phyloP scores from a whole-genome alignment of 345 rosid species.

The Populus davidiana region DNA sequence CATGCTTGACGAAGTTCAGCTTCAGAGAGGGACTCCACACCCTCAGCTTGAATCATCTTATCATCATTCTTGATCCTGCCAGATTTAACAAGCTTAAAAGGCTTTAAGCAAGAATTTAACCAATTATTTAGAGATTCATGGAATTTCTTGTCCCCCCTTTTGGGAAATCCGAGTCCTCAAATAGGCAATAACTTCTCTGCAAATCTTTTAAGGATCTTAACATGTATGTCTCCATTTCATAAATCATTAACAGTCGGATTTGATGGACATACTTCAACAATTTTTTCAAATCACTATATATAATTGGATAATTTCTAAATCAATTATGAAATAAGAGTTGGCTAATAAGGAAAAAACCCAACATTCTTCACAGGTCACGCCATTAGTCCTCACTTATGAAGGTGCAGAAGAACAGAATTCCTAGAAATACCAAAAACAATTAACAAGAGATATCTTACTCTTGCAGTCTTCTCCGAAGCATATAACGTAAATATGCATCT shows the following conservation, averaged over 20 bases:
- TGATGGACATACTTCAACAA: background rate
- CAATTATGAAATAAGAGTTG: background rate
- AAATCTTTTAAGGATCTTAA: background rate
- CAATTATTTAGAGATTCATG: background rate
- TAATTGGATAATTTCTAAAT: constrained; percentile 7
- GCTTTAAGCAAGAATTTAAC: background rate
- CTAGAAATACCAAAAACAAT: constrained; percentile 1
- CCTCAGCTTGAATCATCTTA: constrained; percentile 89
- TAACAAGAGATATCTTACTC: constrained; percentile 51
- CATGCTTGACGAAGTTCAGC: constrained; percentile 92
- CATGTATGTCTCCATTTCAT: background rate
- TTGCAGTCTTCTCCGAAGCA: constrained; percentile 86
- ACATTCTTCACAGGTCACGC: background rate
- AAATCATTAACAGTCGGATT: background rate
- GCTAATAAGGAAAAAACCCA: background rate
- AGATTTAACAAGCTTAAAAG: constrained; percentile 13
- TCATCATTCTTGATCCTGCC: constrained; percentile 90
- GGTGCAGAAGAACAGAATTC: background rate
- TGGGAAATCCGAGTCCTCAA: background rate
- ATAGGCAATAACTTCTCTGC: background rate
- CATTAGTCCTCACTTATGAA: background rate
- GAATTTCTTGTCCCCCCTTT: background rate
- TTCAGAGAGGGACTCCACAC: constrained; percentile 88
- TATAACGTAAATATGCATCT: constrained; percentile 86
- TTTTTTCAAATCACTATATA: background rate